Percentiles rank a stretch among this genome's conserved stretches.
phyloP scores from a whole-genome alignment of 176 grass and related monocot species.

The Zea luxurians region DNA sequence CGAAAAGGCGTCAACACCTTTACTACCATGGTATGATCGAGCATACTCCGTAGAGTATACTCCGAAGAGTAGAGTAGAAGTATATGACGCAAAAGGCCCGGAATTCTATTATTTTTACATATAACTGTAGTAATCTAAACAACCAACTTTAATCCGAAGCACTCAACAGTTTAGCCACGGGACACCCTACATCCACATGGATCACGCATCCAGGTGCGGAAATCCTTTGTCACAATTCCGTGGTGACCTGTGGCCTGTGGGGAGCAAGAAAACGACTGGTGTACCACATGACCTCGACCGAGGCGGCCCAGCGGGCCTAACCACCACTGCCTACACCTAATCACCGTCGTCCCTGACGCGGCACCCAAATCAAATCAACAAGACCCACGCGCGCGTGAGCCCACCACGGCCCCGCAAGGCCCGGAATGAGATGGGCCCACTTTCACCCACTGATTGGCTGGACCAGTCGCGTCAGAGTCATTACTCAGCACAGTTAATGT shows the following conservation, averaged over 20 bases:
- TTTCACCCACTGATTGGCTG: slow-evolving; percentile 8
- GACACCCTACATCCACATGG: background rate
- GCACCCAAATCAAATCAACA: slow-evolving; percentile 30
- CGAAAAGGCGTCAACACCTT: no score
- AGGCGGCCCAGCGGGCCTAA: slow-evolving; percentile 30
- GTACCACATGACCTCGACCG: background rate
- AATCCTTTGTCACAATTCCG: slow-evolving; percentile 18
- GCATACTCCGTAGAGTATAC: no score
- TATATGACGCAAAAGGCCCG: no score
- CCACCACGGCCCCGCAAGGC: background rate
- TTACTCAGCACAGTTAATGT: background rate
- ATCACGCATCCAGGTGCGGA: background rate
- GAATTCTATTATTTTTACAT: no score
- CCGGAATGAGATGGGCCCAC: background rate
- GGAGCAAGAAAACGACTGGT: slow-evolving; percentile 14
- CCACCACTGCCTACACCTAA: background rate
- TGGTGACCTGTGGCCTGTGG: background rate
- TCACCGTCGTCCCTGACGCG: background rate
- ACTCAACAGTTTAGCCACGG: background rate
- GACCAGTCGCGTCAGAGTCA: slow-evolving; percentile 5
- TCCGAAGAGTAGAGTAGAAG: no score
- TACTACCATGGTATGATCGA: no score
- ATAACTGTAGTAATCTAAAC: no score
- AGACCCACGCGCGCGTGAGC: background rate
- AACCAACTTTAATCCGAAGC: no score